A percentile compares a stretch with the other conserved stretches of the same genome.
phyloP scores from a whole-genome alignment of 306 rosid species.

The Mimosa bimucronata region DNA sequence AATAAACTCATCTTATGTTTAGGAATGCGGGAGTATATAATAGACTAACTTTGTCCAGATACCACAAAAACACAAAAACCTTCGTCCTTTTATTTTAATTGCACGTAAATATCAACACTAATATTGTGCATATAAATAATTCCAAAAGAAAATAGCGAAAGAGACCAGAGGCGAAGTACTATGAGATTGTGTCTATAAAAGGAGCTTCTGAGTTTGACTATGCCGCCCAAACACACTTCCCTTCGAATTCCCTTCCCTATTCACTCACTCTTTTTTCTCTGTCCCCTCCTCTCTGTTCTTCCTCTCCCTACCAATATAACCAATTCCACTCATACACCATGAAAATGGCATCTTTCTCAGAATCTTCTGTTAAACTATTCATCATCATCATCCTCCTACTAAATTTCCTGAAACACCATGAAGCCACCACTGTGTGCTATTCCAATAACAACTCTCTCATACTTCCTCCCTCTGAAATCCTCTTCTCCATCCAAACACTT shows the following conservation, averaged over 20 bases:
- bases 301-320: conserved; percentile 6
- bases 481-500: conserved; percentile 56
- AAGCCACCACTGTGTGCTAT: conserved; percentile 51
- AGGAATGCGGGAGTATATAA: no score
- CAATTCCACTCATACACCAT: no score
- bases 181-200: conserved; percentile 21
- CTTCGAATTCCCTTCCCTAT: conserved; percentile 44
- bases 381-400: conserved; percentile 44
- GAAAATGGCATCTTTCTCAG: conserved; percentile 56
- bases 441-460: conserved; percentile 41
- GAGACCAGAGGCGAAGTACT: neutral
- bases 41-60: neutral
- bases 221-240: conserved; percentile 49
- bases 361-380: conserved; percentile 44
- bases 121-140: neutral
- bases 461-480: conserved; percentile 41
- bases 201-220: conserved; percentile 34
- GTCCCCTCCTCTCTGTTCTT: conserved; percentile 38
- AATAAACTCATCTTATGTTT: no score
- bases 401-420: conserved; percentile 46
- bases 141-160: neutral
- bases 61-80: neutral
- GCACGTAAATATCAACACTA: neutral
- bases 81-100: neutral
- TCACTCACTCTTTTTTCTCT: neutral